phyloP scores from a whole-genome alignment of 2,329 filamentous ascomycete species.

The Aspergillus carbonarius region DNA sequence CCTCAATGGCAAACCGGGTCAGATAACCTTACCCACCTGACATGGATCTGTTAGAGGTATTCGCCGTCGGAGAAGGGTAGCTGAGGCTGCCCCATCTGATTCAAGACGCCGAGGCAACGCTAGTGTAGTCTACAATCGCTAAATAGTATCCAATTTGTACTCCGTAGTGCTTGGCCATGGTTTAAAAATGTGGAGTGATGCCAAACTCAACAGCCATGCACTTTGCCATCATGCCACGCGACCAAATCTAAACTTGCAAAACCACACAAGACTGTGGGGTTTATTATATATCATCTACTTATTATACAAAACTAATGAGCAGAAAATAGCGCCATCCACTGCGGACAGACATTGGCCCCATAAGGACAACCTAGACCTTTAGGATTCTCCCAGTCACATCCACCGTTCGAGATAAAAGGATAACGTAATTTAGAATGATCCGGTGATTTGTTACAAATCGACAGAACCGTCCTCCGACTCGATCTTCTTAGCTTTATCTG shows the following conservation, averaged over 20 bases:
- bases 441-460: background rate
- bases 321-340: background rate
- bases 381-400: background rate
- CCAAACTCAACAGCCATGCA: background rate
- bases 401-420: background rate
- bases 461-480: background rate
- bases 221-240: background rate
- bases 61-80: background rate
- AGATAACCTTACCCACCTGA: background rate
- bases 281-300: slow-evolving; percentile 1
- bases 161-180: background rate
- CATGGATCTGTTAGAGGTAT: background rate
- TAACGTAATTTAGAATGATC: background rate
- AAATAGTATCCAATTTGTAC: background rate
- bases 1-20: background rate
- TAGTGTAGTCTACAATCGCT: background rate
- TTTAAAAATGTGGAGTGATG: background rate
- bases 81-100: background rate
- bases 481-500: background rate
- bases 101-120: background rate
- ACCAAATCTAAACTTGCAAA: background rate
- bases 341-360: background rate
- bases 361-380: background rate
- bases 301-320: background rate
- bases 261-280: background rate